Conservation (phyloP, 192 early-diverging fungal genomes). For the Coemansia sp. region DNA sequence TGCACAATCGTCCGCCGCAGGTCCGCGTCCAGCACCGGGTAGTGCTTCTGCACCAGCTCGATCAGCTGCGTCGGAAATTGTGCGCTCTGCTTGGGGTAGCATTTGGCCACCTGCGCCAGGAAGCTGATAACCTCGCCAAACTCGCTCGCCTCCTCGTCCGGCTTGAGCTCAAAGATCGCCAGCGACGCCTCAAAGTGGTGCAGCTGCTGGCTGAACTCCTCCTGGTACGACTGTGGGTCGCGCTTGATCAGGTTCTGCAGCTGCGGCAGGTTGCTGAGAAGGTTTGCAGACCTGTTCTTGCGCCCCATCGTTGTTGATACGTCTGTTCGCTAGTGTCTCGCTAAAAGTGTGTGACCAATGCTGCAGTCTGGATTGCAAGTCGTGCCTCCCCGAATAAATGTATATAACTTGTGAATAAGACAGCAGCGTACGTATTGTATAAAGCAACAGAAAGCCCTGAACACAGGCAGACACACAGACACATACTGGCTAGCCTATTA, state of each 20-base stretch:
- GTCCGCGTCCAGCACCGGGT: conserved; percentile 77
- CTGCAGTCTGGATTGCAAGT: too few species aligned
- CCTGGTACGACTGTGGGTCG: conserved; percentile 87
- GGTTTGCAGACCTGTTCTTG: conserved; percentile 33
- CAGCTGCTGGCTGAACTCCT: conserved; percentile 93
- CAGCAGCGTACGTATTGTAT: too few species aligned
- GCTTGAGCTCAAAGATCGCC: conserved; percentile 86
- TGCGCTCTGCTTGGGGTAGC: conserved; percentile 80
- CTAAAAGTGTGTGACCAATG: too few species aligned
- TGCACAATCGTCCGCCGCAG: conserved; percentile 86
- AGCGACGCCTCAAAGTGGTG: conserved; percentile 88
- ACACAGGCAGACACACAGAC: too few species aligned
- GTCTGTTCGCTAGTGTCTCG: too few species aligned
- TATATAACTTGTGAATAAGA: too few species aligned
- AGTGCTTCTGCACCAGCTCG: conserved; percentile 75
- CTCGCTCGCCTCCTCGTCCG: conserved; percentile 72
- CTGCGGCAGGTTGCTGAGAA: conserved; percentile 82
- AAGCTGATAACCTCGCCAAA: conserved; percentile 91
- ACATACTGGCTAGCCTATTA: too few species aligned
- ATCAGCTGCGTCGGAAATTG: conserved; percentile 85
- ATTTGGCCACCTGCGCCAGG: conserved; percentile 81
- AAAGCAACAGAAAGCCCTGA: too few species aligned
- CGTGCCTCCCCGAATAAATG: too few species aligned
- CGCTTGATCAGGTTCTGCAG: conserved; percentile 98
- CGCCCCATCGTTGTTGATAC: conserved; percentile 25